Evolutionary conservation across 352 stramenopile species (phyloP).

Genomic region (Pythium volutum): DNA sequence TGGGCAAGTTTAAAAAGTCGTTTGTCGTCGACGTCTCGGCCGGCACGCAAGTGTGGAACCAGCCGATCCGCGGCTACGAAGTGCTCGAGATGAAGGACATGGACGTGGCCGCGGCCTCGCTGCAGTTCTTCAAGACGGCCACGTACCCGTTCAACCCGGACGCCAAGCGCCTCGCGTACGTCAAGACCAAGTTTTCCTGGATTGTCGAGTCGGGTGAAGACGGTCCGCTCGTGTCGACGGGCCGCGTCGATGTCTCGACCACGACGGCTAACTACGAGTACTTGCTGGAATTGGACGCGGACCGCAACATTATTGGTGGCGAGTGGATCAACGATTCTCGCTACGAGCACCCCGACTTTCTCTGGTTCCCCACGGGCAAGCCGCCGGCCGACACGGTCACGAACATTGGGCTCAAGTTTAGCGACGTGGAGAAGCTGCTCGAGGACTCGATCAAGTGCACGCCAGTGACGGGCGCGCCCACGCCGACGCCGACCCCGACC

Average conservation of each 20-base stretch:
- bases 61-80: slow-evolving; percentile 46
- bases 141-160: slow-evolving; percentile 41
- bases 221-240: slow-evolving; percentile 30
- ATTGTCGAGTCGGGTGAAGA: slow-evolving; percentile 41
- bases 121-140: not conserved
- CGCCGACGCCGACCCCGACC: not conserved
- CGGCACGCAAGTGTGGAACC: slow-evolving; percentile 49
- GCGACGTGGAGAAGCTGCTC: slow-evolving; percentile 13
- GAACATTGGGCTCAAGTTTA: slow-evolving; percentile 18
- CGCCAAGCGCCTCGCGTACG: slow-evolving; percentile 32
- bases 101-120: slow-evolving; percentile 26
- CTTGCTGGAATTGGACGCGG: slow-evolving; percentile 56
- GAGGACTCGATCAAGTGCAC: slow-evolving; percentile 14
- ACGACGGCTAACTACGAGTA: slow-evolving; percentile 35
- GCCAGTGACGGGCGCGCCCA: not conserved
- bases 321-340: slow-evolving; percentile 61
- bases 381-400: slow-evolving; percentile 7
- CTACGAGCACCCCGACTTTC: slow-evolving; percentile 58
- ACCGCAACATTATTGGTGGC: slow-evolving; percentile 59
- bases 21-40: slow-evolving; percentile 43
- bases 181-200: slow-evolving; percentile 40
- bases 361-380: slow-evolving; percentile 52
- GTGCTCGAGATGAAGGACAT: slow-evolving; percentile 37
- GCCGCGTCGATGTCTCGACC: slow-evolving; percentile 29
- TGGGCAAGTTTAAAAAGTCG: slow-evolving; percentile 33